These are phyloP conservation scores for Athelia psychrophila DNA, from an alignment of 1,284 basidiomycete genomes.

Conservation along the genomic window DNA sequence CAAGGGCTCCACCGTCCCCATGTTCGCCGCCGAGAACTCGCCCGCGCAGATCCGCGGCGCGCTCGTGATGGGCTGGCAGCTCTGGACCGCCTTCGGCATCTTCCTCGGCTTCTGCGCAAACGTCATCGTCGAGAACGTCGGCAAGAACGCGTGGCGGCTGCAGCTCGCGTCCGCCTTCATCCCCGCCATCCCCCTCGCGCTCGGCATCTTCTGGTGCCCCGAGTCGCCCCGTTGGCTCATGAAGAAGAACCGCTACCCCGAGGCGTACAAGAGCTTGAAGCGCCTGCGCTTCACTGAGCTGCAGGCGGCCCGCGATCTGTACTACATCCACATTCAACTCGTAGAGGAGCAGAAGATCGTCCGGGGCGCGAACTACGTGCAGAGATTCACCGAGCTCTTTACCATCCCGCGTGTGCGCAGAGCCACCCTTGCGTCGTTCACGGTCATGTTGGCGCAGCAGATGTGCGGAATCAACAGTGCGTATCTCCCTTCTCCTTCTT, in stretches of 20 bases:
- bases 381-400: conserved; percentile 62
- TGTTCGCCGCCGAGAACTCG: conserved; percentile 59
- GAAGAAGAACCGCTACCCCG: conserved; percentile 55
- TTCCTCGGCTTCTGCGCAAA: conserved; percentile 53
- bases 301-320: conserved; percentile 59
- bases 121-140: conserved; percentile 41
- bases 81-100: conserved; percentile 62
- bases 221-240: conserved; percentile 72
- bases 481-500: conserved; percentile 5
- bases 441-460: conserved; percentile 68
- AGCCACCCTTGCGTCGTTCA: conserved; percentile 63
- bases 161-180: conserved; percentile 55
- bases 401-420: conserved; percentile 66
- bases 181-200: conserved; percentile 45
- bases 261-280: conserved; percentile 56
- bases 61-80: conserved; percentile 67
- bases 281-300: conserved; percentile 62
- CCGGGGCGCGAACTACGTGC: conserved; percentile 40
- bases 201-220: conserved; percentile 53
- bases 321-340: conserved; percentile 59
- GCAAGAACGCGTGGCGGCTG: conserved; percentile 54
- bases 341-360: conserved; percentile 51
- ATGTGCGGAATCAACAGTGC: conserved; percentile 44
- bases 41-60: conserved; percentile 67
- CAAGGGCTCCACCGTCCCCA: conserved; percentile 59